These are phyloP conservation scores for Scutellaria barbata DNA, from an alignment of 257 asterid species.

Conservation along the genomic window DNA sequence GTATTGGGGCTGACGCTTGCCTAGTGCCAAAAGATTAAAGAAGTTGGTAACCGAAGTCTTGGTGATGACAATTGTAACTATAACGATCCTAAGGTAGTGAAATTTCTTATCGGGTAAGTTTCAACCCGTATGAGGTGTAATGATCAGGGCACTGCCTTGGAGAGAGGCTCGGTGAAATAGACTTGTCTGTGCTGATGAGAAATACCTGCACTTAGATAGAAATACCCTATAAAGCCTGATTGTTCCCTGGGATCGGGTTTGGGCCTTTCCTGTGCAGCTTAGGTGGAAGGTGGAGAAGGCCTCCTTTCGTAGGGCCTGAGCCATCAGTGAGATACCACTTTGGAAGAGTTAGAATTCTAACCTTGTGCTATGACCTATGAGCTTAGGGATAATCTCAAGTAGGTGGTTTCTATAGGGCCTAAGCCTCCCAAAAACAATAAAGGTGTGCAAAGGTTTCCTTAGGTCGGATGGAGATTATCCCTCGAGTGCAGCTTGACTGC, in stretches of 20 bases:
- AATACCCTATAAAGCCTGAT: conserved; percentile 1
- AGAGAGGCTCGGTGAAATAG: conserved; percentile 3
- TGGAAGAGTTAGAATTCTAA: conserved; percentile 12
- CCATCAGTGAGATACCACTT: too few relatives aligned
- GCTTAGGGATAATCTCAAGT: neutral
- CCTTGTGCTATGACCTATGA: neutral
- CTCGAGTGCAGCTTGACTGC: conserved; percentile 14
- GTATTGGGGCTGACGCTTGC: neutral
- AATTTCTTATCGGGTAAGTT: neutral
- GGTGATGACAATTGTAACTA: neutral
- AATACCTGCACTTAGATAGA: neutral
- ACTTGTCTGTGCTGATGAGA: neutral
- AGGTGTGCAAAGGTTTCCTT: conserved; percentile 1
- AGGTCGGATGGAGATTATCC: conserved; percentile 14
- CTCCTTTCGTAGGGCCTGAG: neutral
- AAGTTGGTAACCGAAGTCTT: neutral
- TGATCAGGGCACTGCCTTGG: neutral
- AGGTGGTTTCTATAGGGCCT: neutral
- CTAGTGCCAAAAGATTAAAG: neutral
- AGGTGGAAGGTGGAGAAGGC: neutral
- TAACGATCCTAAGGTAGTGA: neutral
- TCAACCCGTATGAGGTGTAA: neutral
- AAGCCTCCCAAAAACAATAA: neutral
- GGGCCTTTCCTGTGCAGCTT: neutral
- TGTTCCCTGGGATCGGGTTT: neutral